Conservation (phyloP, 2,329 filamentous ascomycete genomes). For the Hypoxylon sp. region DNA sequence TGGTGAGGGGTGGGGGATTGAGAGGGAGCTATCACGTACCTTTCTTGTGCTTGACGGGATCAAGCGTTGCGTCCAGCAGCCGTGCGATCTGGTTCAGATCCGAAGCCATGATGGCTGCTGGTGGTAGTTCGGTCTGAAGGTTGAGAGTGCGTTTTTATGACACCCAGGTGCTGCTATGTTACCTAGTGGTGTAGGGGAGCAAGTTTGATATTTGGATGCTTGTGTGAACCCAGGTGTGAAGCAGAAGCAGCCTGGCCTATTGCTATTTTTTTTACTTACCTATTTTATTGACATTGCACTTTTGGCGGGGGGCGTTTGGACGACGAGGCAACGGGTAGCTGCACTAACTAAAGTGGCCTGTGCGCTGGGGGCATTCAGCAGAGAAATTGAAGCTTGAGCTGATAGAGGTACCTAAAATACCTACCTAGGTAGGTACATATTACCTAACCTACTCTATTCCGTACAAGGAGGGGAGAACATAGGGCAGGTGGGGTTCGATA, state of each 20-base stretch:
- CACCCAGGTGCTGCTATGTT: not conserved
- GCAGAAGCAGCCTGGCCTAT: slow-evolving; percentile 1
- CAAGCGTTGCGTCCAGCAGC: slow-evolving; percentile 90
- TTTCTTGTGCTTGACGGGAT: slow-evolving; percentile 88
- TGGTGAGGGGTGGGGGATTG: slow-evolving; percentile 38
- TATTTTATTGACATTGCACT: slow-evolving; percentile 39
- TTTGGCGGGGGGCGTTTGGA: slow-evolving; percentile 12
- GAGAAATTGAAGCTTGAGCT: not conserved
- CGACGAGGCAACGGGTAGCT: slow-evolving; percentile 37
- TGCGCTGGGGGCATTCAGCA: slow-evolving; percentile 3
- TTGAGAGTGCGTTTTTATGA: slow-evolving; percentile 16
- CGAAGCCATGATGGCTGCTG: slow-evolving; percentile 62
- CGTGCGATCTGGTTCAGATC: slow-evolving; percentile 75
- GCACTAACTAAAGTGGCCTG: slow-evolving; percentile 23
- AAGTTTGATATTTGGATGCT: not conserved
- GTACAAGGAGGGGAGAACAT: slow-evolving; percentile 21
- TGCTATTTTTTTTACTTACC: slow-evolving; percentile 27
- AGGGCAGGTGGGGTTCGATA: slow-evolving; percentile 22
- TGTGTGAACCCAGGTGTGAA: not conserved
- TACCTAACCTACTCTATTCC: not conserved
- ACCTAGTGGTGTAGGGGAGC: not conserved
- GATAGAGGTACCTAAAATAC: not conserved
- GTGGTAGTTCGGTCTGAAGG: slow-evolving; percentile 21
- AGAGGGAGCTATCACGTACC: slow-evolving; percentile 65
- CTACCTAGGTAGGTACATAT: slow-evolving; percentile 4